Conservation (phyloP, 1,139 yeast genomes). For the Yamadazyma spencermartinsiae region DNA sequence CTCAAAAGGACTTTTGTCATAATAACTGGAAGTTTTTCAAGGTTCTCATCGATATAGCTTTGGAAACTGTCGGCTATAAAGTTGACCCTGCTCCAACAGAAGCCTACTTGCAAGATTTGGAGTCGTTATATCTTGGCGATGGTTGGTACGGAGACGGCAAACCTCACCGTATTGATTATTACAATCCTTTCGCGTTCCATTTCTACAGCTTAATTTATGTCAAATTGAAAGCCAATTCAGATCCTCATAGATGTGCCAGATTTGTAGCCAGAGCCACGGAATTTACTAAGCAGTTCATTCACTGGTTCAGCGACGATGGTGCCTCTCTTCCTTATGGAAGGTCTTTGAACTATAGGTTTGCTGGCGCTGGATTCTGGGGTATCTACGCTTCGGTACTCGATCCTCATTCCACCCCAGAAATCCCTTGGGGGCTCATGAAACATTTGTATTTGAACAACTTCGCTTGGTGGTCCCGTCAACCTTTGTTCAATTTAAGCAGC, state of each 20-base stretch:
- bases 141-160: constrained; percentile 33
- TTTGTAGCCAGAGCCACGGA: constrained; percentile 18
- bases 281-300: constrained; percentile 21
- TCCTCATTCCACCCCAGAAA: constrained; percentile 11
- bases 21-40: constrained; percentile 29
- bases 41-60: constrained; percentile 24
- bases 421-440: constrained; percentile 23
- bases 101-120: constrained; percentile 19
- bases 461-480: constrained; percentile 28
- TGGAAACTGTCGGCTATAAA: constrained; percentile 21
- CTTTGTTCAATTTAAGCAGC: constrained; percentile 18
- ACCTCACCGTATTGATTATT: constrained; percentile 23
- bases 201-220: constrained; percentile 24
- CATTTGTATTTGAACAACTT: constrained; percentile 22
- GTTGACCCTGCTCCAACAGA: constrained; percentile 13
- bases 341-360: constrained; percentile 26
- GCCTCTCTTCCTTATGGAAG: constrained; percentile 27
- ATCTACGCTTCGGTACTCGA: constrained; percentile 19
- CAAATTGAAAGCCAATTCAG: constrained; percentile 12
- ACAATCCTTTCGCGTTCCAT: constrained; percentile 29
- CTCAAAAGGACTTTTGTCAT: constrained; percentile 16
- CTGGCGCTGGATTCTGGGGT: constrained; percentile 28
- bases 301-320: constrained; percentile 24
- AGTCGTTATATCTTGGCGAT: constrained; percentile 21
- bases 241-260: constrained; percentile 14